phyloP scores from a whole-genome alignment of 371 early-diverging fungal species.

The Saksenaea vasiformis region DNA sequence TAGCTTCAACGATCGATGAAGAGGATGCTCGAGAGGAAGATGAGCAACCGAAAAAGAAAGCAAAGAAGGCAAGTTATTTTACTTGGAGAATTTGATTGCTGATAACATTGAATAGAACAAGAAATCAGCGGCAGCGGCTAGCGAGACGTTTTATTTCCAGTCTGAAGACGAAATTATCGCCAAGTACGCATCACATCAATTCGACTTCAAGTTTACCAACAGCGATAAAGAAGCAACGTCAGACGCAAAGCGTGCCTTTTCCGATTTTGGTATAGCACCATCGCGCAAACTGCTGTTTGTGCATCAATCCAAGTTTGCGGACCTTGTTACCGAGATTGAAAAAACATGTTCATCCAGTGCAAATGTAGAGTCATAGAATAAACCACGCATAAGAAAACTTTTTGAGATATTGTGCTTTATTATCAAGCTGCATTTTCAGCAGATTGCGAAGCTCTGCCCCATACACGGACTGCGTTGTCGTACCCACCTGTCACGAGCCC shows the following conservation, averaged over 20 bases:
- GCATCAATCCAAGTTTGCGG: slow-evolving; percentile 59
- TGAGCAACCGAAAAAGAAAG: slow-evolving; percentile 30
- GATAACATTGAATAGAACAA: slow-evolving; percentile 1
- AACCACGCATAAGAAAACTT: background rate
- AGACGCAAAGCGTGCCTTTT: slow-evolving; percentile 82
- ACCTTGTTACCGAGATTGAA: slow-evolving; percentile 53
- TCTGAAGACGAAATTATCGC: slow-evolving; percentile 91
- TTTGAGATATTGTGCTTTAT: background rate
- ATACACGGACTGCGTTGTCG: slow-evolving; percentile 37
- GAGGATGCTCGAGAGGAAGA: slow-evolving; percentile 51
- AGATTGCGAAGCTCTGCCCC: slow-evolving; percentile 25
- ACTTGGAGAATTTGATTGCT: background rate
- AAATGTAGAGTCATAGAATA: background rate
- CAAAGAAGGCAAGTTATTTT: slow-evolving; percentile 40
- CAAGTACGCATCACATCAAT: slow-evolving; percentile 37
- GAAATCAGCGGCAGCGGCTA: background rate
- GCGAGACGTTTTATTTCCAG: slow-evolving; percentile 75
- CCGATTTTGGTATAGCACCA: slow-evolving; percentile 84
- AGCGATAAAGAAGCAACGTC: slow-evolving; percentile 60
- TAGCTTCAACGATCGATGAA: slow-evolving; percentile 63
- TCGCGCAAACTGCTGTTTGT: slow-evolving; percentile 76
- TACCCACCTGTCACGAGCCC: slow-evolving; percentile 43
- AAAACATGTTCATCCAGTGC: slow-evolving; percentile 28
- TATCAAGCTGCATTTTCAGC: slow-evolving; percentile 5
- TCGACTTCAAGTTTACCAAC: slow-evolving; percentile 73